Evolutionary conservation across 176 grass and related monocot species (phyloP), one percentile per base, ranked within the genome.

Genomic region (Carex scoparia): DNA sequence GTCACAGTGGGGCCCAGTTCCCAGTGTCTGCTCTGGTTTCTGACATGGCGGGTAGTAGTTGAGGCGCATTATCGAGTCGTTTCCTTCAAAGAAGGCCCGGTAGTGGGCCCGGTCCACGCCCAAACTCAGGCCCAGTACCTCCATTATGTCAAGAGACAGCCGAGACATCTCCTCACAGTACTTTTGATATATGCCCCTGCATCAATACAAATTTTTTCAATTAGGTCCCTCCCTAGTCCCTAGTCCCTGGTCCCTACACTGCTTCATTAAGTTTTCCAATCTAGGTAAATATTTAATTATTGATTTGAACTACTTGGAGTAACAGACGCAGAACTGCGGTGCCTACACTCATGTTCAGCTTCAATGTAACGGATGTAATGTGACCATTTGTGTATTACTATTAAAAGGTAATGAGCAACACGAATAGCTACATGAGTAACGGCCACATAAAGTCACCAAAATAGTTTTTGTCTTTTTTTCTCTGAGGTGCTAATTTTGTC

Each of bases 1-100:
- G 84, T 99, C 97, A 81, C 93, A 96, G 75, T 99, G 97, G 66
- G 93, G 93, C 0, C 93, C 93, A 0, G 93, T 96, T 32, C 97
- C 97, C 0, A 96, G 91, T 15, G 93, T 94, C 27, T 93, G 81
- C 10, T 77, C 79, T 2, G 97, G 97, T 0, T 87, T 84, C 90
- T 94, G 97, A 89, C 97, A 99, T 5, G 90, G 87, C 40, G 97
- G 97, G 87, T 99, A 99, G 88, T 96, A 99, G 90, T 99, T 99
- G 53, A 99, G 91, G 0, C 93, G 90, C 97, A 99, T 99, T 49
- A 90, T 94, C 84, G 92, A 94, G 18, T 97, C 91, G 79, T 93
- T 93, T 33, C 84, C 77, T 84, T 93, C 62, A 87, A 97, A 97
- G 86, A 97, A 94, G 7, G 75, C 56, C 10, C 89, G 89, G 81